Conservation (phyloP, 352 stramenopile genomes). For the Pythium sukuiense region DNA sequence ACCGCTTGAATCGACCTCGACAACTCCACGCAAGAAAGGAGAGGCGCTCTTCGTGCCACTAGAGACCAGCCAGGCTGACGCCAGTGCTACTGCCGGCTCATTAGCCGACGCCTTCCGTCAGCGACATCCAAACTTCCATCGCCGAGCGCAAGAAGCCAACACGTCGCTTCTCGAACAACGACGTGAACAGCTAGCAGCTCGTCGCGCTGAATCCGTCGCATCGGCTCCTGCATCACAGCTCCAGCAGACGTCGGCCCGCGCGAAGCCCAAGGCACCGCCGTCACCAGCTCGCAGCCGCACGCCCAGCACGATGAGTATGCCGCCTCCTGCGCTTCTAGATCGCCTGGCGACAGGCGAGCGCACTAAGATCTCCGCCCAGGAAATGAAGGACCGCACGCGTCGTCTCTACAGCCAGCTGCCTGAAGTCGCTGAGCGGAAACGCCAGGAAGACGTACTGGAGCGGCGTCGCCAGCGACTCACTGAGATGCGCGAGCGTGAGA, state of each 20-base stretch:
- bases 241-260: neutral
- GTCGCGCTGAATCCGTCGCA: neutral
- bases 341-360: slow-evolving; percentile 53
- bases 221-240: neutral
- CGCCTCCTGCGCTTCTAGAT: slow-evolving; percentile 34
- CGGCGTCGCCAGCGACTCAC: slow-evolving; percentile 61
- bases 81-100: slow-evolving; percentile 15
- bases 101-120: slow-evolving; percentile 62
- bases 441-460: slow-evolving; percentile 69
- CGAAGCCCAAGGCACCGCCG: neutral
- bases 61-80: neutral
- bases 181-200: slow-evolving; percentile 24
- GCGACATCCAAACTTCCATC: slow-evolving; percentile 59
- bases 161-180: slow-evolving; percentile 31
- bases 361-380: slow-evolving; percentile 51
- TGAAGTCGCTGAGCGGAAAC: slow-evolving; percentile 71
- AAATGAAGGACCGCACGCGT: slow-evolving; percentile 69
- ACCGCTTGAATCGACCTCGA: neutral
- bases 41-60: slow-evolving; percentile 19
- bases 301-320: slow-evolving; percentile 13
- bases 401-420: slow-evolving; percentile 70
- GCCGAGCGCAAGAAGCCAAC: slow-evolving; percentile 29
- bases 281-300: neutral
- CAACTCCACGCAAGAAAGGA: neutral
- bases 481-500: slow-evolving; percentile 71